Conservation (phyloP, 2,329 filamentous ascomycete species). For the Pseudocercospora eumusae region DNA sequence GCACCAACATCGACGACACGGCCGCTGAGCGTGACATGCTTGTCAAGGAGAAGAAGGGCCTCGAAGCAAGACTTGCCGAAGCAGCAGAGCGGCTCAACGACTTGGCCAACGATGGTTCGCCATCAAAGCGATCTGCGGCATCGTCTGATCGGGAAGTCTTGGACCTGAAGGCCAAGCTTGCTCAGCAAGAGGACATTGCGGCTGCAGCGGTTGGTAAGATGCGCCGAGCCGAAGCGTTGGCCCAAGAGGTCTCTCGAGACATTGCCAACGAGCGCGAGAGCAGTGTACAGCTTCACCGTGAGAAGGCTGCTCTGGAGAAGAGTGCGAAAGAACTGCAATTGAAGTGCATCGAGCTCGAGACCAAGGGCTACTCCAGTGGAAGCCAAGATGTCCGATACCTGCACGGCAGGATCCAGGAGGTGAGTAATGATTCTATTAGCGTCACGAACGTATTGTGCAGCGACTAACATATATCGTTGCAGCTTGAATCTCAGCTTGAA, state of each 20-base stretch:
- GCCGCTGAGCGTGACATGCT: conserved; percentile 81
- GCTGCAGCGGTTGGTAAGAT: conserved; percentile 94
- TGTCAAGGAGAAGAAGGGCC: conserved; percentile 82
- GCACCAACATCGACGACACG: conserved; percentile 81
- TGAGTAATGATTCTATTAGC: conserved; percentile 49
- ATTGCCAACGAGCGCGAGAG: conserved; percentile 81
- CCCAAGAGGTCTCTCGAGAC: conserved; percentile 89
- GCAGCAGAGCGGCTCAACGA: conserved; percentile 87
- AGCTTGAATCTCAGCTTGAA: conserved; percentile 68
- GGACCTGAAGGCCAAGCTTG: conserved; percentile 82
- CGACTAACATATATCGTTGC: conserved; percentile 17
- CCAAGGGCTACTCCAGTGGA: conserved; percentile 91
- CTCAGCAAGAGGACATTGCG: conserved; percentile 90
- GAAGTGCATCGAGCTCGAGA: conserved; percentile 87
- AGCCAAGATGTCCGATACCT: conserved; percentile 95
- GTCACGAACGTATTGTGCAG: conserved; percentile 32
- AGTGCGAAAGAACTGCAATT: conserved; percentile 86
- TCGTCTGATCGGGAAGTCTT: conserved; percentile 85
- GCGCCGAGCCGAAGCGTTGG: conserved; percentile 85
- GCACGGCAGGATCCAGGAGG: conserved; percentile 92
- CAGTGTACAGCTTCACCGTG: conserved; percentile 78
- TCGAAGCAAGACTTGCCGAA: conserved; percentile 82
- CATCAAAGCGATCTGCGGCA: conserved; percentile 85
- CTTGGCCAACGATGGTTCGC: conserved; percentile 73
- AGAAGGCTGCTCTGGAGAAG: conserved; percentile 89